Base-by-base conservation (phyloP, 257 asterid genomes). In the Avicennia marina region DNA sequence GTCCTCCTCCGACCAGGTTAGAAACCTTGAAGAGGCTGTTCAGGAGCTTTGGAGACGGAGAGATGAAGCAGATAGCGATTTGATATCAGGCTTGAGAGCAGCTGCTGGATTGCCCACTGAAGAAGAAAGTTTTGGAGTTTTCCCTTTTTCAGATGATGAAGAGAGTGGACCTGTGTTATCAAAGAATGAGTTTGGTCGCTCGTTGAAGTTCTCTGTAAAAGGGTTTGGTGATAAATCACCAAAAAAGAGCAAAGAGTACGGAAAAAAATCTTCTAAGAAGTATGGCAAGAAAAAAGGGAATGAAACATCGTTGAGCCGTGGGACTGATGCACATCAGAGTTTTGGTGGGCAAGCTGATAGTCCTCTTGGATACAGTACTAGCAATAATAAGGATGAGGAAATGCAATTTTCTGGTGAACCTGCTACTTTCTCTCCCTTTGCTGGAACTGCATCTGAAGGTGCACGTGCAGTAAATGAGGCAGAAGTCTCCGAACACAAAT, bases 41-140 rank as follows among this genome's bases (percentile, higher is more conserved):
- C 86, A 74, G 79, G 99, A 89, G 87, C 97, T 93, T 51, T 89
- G 99, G 99, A 89, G 65, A 71, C 84, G 96, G 71, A 89, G 83
- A 78, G 95, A 89, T 52, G 89, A 77, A 79, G 83, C 91, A 64
- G 99, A 93, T 59, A 82, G 48, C 78, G 94, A 89, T 65, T 66
- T 86, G 72, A 86, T 86, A 57, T 79, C 84, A 60, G 82, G 82
- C 73, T 73, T 89, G 78, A 86, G 97, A 75, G 94, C 85, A 40
- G 90, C 80, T 64, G 96, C 95, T 77, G 99, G 99, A 60, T 79
- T 93, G 79, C 99, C 99, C n/a, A 78, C 85, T 60, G 94, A 84
- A 64, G 95, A 89, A 71, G 97, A 89, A 68, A 82, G 84, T 56
- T 84, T 89, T 59, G 77, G 74, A 56, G 75, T 84, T 56, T 77